Evolutionary conservation across 2,329 filamentous ascomycete genomes (phyloP).

Genomic region (Plenodomus lindquistii): DNA sequence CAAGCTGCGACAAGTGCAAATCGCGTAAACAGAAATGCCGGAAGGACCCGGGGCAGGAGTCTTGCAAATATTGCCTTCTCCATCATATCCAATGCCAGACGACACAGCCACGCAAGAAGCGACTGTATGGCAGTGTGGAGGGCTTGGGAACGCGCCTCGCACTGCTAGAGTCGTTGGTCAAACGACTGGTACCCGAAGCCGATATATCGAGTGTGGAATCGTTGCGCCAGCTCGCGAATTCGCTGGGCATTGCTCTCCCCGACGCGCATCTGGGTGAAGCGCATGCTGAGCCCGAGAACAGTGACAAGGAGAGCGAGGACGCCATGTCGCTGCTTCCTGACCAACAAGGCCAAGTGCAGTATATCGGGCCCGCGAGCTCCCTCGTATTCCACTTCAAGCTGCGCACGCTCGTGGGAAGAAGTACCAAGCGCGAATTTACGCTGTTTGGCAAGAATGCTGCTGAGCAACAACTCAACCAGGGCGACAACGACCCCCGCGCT

Average conservation of each 20-base stretch:
- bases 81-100: constrained; percentile 50
- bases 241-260: constrained; percentile 48
- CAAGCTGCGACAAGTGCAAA: constrained; percentile 54
- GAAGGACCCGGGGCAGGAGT: constrained; percentile 42
- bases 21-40: constrained; percentile 53
- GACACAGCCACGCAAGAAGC: constrained; percentile 52
- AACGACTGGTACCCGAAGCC: constrained; percentile 49
- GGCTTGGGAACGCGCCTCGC: constrained; percentile 47
- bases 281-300: constrained; percentile 18
- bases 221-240: constrained; percentile 45
- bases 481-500: constrained; percentile 19
- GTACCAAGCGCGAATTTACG: constrained; percentile 41
- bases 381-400: constrained; percentile 50
- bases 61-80: constrained; percentile 49
- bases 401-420: constrained; percentile 43
- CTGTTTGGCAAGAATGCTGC: constrained; percentile 50
- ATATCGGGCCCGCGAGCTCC: constrained; percentile 50
- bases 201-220: constrained; percentile 49
- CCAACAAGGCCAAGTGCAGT: constrained; percentile 51
- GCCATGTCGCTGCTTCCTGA: constrained; percentile 45
- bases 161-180: constrained; percentile 51
- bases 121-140: constrained; percentile 50
- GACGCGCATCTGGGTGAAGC: constrained; percentile 22
- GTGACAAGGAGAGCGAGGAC: constrained; percentile 39
- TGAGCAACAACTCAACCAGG: constrained; percentile 27